Evolutionary conservation across 192 early-diverging fungal genomes (phyloP).

Genomic region (Jimgerdemannia lactiflua): DNA sequence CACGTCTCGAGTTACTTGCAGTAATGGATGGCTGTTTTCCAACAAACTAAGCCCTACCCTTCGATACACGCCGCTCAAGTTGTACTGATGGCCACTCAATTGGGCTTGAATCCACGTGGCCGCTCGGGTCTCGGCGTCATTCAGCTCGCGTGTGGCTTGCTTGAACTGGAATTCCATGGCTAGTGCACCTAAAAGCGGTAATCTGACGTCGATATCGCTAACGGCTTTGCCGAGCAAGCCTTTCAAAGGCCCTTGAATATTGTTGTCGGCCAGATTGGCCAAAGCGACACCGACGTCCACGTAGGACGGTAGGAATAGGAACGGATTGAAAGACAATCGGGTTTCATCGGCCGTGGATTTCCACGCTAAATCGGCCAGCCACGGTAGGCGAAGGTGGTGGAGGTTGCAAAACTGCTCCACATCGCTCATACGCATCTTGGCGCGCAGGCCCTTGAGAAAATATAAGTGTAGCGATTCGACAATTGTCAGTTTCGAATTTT

Average conservation of each 20-base stretch:
- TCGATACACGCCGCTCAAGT: constrained; percentile 1
- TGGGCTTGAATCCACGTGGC: constrained; percentile 1
- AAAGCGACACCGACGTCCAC: background rate
- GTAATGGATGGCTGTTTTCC: background rate
- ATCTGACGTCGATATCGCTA: background rate
- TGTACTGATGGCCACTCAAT: background rate
- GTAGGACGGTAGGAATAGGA: background rate
- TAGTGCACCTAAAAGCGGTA: constrained; percentile 10
- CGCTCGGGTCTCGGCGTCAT: background rate
- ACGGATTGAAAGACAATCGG: constrained; percentile 17
- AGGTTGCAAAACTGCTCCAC: constrained; percentile 15
- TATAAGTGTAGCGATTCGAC: constrained; percentile 15
- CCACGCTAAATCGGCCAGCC: constrained; percentile 12
- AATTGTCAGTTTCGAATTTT: constrained; percentile 4
- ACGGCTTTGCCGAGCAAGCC: background rate
- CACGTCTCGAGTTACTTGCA: background rate
- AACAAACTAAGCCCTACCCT: background rate
- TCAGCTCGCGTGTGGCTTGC: constrained; percentile 12
- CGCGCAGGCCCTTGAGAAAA: constrained; percentile 13
- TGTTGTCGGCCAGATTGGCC: background rate
- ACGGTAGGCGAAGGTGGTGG: constrained; percentile 2
- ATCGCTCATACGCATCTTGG: constrained; percentile 10
- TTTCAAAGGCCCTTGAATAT: background rate
- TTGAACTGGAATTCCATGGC: constrained; percentile 3
- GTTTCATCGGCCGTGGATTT: background rate